Evolutionary conservation across 768 basidiomycete species (phyloP).

Genomic region (Suillus subalutaceus): DNA sequence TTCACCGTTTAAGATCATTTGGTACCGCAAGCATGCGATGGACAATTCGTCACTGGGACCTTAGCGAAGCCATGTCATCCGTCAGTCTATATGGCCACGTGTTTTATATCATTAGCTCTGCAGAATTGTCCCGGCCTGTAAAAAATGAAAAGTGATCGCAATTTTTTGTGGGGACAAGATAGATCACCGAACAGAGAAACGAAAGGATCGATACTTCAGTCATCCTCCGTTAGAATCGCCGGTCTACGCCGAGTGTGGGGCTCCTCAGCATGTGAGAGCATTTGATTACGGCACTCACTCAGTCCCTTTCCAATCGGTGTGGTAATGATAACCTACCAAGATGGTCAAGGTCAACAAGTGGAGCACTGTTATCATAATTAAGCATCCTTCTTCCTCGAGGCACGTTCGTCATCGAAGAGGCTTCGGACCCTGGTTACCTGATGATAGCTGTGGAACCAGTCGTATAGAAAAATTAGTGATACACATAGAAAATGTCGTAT

Average conservation of each 20-base stretch:
- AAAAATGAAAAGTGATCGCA: too few species aligned
- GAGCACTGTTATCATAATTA: neutral
- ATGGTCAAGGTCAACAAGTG: neutral
- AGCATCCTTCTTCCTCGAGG: slow-evolving; percentile 8
- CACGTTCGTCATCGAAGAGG: neutral
- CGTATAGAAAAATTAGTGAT: neutral
- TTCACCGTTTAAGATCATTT: neutral
- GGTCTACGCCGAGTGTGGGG: neutral
- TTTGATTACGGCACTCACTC: neutral
- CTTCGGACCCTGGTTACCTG: neutral
- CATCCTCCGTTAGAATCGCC: neutral
- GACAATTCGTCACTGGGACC: neutral
- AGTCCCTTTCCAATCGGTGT: neutral
- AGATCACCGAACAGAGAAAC: neutral
- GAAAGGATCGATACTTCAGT: neutral
- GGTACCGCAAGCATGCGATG: neutral
- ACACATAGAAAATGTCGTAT: neutral
- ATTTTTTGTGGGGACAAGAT: neutral
- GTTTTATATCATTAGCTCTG: neutral
- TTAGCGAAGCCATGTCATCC: neutral
- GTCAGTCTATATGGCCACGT: neutral
- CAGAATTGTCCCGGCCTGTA: neutral
- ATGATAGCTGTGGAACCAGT: neutral
- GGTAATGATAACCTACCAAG: neutral
- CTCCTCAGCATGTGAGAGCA: neutral